A percentile compares a stretch with the other conserved stretches of the same genome.
Conservation (phyloP, 306 rosid genomes). For the Medicago ruthenica region DNA sequence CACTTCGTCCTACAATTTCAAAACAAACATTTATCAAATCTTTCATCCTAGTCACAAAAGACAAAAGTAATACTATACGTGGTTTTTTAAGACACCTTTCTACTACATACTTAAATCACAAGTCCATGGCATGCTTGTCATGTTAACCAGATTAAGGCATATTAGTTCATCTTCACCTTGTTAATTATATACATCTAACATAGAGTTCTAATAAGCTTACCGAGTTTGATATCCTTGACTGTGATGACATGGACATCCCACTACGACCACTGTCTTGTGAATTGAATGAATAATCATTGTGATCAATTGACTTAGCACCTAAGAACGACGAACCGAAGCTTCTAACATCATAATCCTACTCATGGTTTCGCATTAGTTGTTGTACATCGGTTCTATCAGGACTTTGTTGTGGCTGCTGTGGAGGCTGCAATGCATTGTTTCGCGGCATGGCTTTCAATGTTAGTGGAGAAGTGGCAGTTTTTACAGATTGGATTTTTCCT, state of each 20-base stretch:
- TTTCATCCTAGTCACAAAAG: neutral
- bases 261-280: slow-evolving; percentile 54
- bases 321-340: slow-evolving; percentile 56
- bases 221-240: slow-evolving; percentile 37
- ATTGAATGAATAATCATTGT: slow-evolving; percentile 43
- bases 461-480: slow-evolving; percentile 51
- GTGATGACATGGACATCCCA: slow-evolving; percentile 39
- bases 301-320: slow-evolving; percentile 55
- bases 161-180: neutral
- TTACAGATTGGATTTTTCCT: slow-evolving; percentile 69
- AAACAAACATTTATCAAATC: slow-evolving; percentile 7
- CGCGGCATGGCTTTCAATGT: slow-evolving; percentile 38
- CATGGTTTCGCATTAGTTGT: slow-evolving; percentile 20
- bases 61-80: neutral
- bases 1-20: slow-evolving; percentile 66
- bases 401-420: slow-evolving; percentile 5
- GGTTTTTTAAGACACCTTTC: neutral
- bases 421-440: slow-evolving; percentile 7
- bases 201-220: slow-evolving; percentile 42
- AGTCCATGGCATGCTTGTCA: neutral
- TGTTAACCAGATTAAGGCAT: too few relatives aligned
- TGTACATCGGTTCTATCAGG: slow-evolving; percentile 33
- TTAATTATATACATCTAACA: too few relatives aligned
- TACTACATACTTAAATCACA: neutral
- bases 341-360: slow-evolving; percentile 55